Evolutionary conservation across 208 protist species (phyloP).

Genomic region (Porcisia hertigi): DNA sequence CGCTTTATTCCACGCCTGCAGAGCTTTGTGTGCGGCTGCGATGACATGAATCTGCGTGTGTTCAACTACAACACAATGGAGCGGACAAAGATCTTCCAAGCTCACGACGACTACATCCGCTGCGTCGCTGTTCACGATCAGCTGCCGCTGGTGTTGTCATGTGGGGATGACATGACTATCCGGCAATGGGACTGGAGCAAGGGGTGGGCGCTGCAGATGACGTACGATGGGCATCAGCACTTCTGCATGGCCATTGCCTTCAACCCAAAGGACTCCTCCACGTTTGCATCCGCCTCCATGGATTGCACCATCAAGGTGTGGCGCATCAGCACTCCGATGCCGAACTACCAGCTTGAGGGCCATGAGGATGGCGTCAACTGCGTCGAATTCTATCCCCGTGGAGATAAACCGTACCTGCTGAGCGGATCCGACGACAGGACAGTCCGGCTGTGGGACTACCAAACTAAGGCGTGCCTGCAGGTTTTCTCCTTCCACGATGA

Average conservation of each 20-base stretch:
- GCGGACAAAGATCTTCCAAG: slow-evolving; percentile 96
- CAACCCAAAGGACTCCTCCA: slow-evolving; percentile 98
- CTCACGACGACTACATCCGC: slow-evolving; percentile 97
- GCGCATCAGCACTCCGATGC: slow-evolving; percentile 85
- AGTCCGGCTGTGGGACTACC: slow-evolving; percentile 99
- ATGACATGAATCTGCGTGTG: slow-evolving; percentile 95
- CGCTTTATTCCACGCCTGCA: slow-evolving; percentile 97
- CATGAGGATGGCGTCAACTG: slow-evolving; percentile 99
- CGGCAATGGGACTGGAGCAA: slow-evolving; percentile 99
- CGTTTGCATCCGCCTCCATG: slow-evolving; percentile 97
- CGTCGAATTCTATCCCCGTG: slow-evolving; percentile 97
- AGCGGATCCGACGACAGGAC: slow-evolving; percentile 96
- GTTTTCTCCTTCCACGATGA: slow-evolving; percentile 96
- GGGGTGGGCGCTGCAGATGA: slow-evolving; percentile 89
- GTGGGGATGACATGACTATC: slow-evolving; percentile 98
- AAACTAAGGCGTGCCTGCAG: slow-evolving; percentile 96
- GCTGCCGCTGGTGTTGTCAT: slow-evolving; percentile 94
- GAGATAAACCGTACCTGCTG: slow-evolving; percentile 98
- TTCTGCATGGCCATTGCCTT: slow-evolving; percentile 98
- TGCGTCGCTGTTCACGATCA: slow-evolving; percentile 98
- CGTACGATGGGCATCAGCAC: slow-evolving; percentile 97
- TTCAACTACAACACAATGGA: slow-evolving; percentile 99
- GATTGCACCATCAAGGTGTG: slow-evolving; percentile 98
- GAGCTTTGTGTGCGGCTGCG: slow-evolving; percentile 96
- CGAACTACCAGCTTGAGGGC: slow-evolving; percentile 98